phyloP scores from a whole-genome alignment of 2,329 filamentous ascomycete species.

The Colletotrichum gloeosporioides region DNA sequence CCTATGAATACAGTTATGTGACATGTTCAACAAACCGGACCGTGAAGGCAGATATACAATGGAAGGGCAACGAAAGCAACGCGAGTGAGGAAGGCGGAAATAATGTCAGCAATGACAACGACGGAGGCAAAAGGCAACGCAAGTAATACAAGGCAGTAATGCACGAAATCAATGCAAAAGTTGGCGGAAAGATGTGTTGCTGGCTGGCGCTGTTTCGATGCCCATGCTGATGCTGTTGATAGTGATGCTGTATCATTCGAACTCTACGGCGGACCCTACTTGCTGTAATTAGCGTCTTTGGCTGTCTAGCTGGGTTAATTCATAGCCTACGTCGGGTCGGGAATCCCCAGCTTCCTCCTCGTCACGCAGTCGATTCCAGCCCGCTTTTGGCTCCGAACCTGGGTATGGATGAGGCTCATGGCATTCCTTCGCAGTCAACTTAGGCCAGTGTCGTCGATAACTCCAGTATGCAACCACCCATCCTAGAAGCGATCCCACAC shows the following conservation, averaged over 20 bases:
- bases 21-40: background rate
- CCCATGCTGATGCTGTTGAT: background rate
- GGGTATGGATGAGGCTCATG: constrained; percentile 62
- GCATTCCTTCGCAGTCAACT: constrained; percentile 56
- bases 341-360: constrained; percentile 53
- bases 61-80: background rate
- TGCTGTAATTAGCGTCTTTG: constrained; percentile 16
- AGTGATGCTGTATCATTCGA: background rate
- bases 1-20: background rate
- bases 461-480: constrained; percentile 68
- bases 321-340: constrained; percentile 42
- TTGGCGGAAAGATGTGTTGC: background rate
- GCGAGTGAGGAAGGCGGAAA: background rate
- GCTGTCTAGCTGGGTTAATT: constrained; percentile 33
- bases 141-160: background rate
- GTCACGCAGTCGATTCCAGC: constrained; percentile 54
- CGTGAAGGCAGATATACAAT: background rate
- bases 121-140: background rate
- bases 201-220: background rate
- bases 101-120: background rate
- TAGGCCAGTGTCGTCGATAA: constrained; percentile 69
- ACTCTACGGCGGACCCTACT: constrained; percentile 13
- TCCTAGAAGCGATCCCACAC: constrained; percentile 65
- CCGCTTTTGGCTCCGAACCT: constrained; percentile 35
- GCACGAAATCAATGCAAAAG: background rate